Conservation (phyloP, 2,329 filamentous ascomycete genomes). For the Fusarium chaquense region DNA sequence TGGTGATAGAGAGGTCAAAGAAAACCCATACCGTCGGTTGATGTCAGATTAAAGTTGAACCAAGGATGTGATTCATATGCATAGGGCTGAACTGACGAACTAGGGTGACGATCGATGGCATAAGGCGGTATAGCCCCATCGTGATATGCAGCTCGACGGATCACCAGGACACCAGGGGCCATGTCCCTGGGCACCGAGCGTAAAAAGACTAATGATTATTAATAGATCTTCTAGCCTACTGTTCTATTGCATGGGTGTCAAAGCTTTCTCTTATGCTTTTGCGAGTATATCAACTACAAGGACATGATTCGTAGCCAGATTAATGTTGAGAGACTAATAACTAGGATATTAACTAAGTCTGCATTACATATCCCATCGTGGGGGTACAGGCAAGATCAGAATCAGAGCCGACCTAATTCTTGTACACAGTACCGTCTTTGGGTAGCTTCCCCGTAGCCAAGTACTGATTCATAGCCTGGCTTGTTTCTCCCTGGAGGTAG, state of each 20-base stretch:
- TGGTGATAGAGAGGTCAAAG: background rate
- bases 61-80: background rate
- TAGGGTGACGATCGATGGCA: conserved; percentile 4
- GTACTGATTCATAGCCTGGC: conserved; percentile 38
- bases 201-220: background rate
- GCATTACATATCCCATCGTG: background rate
- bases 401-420: conserved; percentile 2
- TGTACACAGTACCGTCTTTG: conserved; percentile 38
- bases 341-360: background rate
- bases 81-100: conserved; percentile 12
- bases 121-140: background rate
- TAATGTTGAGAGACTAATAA: background rate
- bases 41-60: background rate
- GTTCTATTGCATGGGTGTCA: no score
- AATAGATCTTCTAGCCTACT: background rate
- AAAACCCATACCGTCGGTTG: background rate
- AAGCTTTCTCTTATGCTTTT: background rate
- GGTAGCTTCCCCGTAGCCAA: conserved; percentile 41
- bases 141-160: background rate
- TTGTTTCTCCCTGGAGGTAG: conserved; percentile 35
- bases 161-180: background rate
- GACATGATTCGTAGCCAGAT: background rate
- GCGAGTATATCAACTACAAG: background rate
- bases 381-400: no score
- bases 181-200: background rate